Conservation (phyloP, 768 basidiomycete species). For the Vishniacozyma victoriae region DNA sequence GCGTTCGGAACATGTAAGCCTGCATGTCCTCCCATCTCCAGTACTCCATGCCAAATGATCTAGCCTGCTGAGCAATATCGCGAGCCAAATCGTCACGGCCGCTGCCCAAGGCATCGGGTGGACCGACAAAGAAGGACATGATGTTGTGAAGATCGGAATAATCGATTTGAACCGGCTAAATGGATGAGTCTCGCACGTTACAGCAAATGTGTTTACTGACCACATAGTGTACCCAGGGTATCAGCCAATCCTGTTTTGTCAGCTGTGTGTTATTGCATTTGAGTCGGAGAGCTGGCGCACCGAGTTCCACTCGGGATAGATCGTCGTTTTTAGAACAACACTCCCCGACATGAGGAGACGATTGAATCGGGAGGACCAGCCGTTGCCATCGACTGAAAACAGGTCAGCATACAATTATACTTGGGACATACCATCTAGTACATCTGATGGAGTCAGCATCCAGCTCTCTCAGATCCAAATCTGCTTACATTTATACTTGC, state of each 20-base stretch:
- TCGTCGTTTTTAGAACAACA: conserved; percentile 45
- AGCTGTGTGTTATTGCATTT: neutral
- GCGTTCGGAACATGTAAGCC: conserved; percentile 45
- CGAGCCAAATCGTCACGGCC: conserved; percentile 40
- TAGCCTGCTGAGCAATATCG: conserved; percentile 36
- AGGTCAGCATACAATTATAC: neutral
- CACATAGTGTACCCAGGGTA: conserved; percentile 48
- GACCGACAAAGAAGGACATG: conserved; percentile 44
- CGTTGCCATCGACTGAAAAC: conserved; percentile 46
- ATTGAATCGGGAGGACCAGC: conserved; percentile 47
- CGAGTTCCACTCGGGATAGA: conserved; percentile 46
- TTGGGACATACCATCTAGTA: conserved; percentile 17
- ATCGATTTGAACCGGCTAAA: conserved; percentile 44
- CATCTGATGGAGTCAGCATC: conserved; percentile 2
- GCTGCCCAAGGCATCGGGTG: conserved; percentile 32
- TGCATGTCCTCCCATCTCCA: conserved; percentile 48
- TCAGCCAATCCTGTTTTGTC: conserved; percentile 37
- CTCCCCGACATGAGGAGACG: conserved; percentile 43
- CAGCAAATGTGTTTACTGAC: conserved; percentile 23
- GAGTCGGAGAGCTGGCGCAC: neutral
- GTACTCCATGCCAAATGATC: conserved; percentile 38
- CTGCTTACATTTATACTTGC: conserved; percentile 44
- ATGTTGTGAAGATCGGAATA: conserved; percentile 45
- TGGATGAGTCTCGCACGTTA: neutral
- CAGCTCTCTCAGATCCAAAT: too few species aligned